Evolutionary conservation across 306 rosid genomes (phyloP).

Genomic region (Gillenia trifoliata): DNA sequence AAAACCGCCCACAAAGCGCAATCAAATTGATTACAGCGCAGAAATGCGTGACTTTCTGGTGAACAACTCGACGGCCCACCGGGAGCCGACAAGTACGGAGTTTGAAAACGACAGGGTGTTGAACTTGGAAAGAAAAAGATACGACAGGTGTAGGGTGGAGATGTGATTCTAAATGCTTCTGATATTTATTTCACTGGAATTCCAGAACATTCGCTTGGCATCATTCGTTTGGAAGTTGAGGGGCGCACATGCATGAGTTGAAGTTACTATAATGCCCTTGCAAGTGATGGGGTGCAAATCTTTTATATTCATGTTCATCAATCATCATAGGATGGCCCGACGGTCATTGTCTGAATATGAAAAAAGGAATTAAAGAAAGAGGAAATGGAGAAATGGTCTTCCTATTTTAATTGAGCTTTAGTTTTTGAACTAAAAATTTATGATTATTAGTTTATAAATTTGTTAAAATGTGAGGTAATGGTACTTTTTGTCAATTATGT

Average conservation of each 20-base stretch:
- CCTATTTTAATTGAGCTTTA: no score
- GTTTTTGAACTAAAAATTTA: no score
- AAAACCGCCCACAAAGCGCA: slow-evolving; percentile 1
- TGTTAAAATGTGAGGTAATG: no score
- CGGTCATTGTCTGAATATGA: neutral
- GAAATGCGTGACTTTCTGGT: neutral
- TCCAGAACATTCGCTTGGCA: slow-evolving; percentile 27
- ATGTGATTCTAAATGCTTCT: neutral
- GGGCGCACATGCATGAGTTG: neutral
- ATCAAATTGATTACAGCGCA: neutral
- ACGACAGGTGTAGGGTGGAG: slow-evolving; percentile 25
- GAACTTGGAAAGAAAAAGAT: neutral
- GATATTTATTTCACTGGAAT: neutral
- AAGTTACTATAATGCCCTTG: slow-evolving; percentile 4
- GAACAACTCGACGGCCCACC: neutral
- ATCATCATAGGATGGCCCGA: neutral
- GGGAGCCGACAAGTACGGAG: neutral
- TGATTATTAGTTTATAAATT: no score
- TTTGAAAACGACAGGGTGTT: neutral
- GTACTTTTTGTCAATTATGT: no score
- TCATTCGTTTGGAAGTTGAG: neutral
- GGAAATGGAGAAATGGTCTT: no score
- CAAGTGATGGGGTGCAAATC: neutral
- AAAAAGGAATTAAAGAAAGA: no score
- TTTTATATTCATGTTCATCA: neutral